phyloP scores from a whole-genome alignment of 176 grass and related monocot species.

The Juncus inflexus region DNA sequence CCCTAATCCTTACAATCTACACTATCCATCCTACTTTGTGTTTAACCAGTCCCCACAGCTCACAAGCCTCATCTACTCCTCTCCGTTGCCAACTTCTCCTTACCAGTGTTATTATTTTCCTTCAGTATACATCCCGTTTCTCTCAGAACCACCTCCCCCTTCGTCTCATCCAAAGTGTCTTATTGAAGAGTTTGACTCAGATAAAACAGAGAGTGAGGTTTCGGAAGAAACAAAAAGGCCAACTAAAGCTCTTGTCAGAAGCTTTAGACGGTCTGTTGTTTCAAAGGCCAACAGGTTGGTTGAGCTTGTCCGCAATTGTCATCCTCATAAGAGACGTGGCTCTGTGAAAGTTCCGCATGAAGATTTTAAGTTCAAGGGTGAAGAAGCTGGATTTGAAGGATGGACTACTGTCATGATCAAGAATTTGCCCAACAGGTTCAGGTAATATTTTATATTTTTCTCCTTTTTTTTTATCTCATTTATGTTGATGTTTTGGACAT shows the following conservation, averaged over 20 bases:
- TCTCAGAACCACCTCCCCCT: not conserved
- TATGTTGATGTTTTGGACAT: not conserved
- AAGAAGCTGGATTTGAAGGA: not conserved
- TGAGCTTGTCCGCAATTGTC: not conserved
- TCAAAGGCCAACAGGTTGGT: not conserved
- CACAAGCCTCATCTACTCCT: not conserved
- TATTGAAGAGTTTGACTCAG: not conserved
- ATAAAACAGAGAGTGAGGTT: not conserved
- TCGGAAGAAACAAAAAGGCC: not conserved
- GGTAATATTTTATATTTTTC: conserved; percentile 1
- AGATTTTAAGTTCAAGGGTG: not conserved
- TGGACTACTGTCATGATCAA: conserved; percentile 49
- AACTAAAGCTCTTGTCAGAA: not conserved
- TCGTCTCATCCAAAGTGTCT: not conserved
- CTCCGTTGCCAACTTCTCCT: not conserved
- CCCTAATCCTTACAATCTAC: not conserved
- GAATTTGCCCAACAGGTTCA: conserved; percentile 45
- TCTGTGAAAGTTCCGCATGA: not conserved
- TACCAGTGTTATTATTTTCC: not conserved
- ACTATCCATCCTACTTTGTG: not conserved
- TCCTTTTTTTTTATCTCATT: not conserved
- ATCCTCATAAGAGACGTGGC: not conserved
- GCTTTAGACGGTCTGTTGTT: not conserved
- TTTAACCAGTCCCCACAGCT: not conserved
- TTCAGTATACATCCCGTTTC: not conserved